Evolutionary conservation across 2,329 filamentous ascomycete genomes (phyloP).

Genomic region (Zasmidium cellare): DNA sequence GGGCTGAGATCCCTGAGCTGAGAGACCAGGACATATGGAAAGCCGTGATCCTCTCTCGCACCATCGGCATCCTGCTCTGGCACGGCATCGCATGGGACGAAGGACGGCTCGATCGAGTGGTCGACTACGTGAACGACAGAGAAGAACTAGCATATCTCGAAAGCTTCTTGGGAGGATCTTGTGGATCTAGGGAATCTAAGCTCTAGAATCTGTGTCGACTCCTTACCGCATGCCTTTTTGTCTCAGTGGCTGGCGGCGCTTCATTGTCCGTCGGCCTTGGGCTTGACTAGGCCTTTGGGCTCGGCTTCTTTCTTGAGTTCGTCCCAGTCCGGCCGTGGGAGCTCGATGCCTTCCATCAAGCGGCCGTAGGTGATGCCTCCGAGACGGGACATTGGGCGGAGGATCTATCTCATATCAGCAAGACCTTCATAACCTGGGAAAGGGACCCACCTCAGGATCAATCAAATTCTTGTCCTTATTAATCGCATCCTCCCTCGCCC

Average conservation of each 20-base stretch:
- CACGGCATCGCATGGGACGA: conserved; percentile 56
- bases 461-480: conserved; percentile 74
- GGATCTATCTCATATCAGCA: conserved; percentile 48
- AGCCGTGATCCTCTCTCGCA: conserved; percentile 47
- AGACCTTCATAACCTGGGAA: not conserved
- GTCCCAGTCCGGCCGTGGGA: conserved; percentile 59
- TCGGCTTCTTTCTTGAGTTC: conserved; percentile 57
- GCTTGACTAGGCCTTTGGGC: conserved; percentile 52
- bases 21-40: conserved; percentile 28
- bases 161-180: conserved; percentile 31
- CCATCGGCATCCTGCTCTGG: conserved; percentile 62
- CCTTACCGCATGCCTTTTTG: not conserved
- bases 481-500: conserved; percentile 84
- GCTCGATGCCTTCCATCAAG: conserved; percentile 67
- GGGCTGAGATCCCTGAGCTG: conserved; percentile 39
- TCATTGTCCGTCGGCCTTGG: conserved; percentile 44
- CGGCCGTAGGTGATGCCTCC: conserved; percentile 86
- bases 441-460: conserved; percentile 62
- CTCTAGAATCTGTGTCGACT: conserved; percentile 13
- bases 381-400: conserved; percentile 74
- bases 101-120: conserved; percentile 59
- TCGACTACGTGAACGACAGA: conserved; percentile 52
- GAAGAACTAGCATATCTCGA: conserved; percentile 58
- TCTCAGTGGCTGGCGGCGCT: not conserved
- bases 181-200: not conserved